Evolutionary conservation across 2,329 filamentous ascomycete species (phyloP), one percentile per base, ranked within the genome.

Genomic region (Cephalotrichum gorgonifer): DNA sequence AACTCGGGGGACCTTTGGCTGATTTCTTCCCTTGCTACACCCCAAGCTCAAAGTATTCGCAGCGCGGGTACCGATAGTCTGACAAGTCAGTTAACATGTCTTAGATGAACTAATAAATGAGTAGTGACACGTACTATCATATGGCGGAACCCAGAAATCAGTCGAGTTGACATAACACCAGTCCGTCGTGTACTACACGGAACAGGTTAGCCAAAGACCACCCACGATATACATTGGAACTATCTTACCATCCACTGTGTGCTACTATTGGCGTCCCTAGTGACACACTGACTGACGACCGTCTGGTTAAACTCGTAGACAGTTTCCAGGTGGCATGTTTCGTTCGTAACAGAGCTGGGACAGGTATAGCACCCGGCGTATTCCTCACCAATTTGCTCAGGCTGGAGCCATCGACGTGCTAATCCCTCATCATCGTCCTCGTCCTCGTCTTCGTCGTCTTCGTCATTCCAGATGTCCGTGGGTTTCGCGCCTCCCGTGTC

Each of bases 291-390:
- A 33, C 30, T 51, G 15, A 48, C 17, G 17, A 51, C 50, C 2
- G 50, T 51, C 45, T 51, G 30, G 41, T 51, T 51, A 33, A 38
- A 51, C 50, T 51, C 50, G 41, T 51, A 51, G 7, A 27, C 26
- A 6, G 17, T 43, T 11, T 30, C 46, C 8, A 33, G 9, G 25
- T 22, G 20, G 26, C 46, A 48, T 6, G 35, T 42, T 6, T 35
- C n/a, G 46, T 41, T 25, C 8, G 26, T 11, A 9, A 23, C 17
- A n/a, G 6, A 14, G 25, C 39, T 48, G 5, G 50, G 45, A 31
- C 50, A 48, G 14, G 17, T 43, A 27, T 28, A 41, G 41, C 50
- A 51, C 22, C 38, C 26, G 12, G 50, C 41, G 25, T 51, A 51
- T 41, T 51, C 50, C 50, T 51, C 50, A 20, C 50, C 50, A 28